Evolutionary conservation across 352 stramenopile genomes (phyloP).

Genomic region (Globisporangium perplexum): DNA sequence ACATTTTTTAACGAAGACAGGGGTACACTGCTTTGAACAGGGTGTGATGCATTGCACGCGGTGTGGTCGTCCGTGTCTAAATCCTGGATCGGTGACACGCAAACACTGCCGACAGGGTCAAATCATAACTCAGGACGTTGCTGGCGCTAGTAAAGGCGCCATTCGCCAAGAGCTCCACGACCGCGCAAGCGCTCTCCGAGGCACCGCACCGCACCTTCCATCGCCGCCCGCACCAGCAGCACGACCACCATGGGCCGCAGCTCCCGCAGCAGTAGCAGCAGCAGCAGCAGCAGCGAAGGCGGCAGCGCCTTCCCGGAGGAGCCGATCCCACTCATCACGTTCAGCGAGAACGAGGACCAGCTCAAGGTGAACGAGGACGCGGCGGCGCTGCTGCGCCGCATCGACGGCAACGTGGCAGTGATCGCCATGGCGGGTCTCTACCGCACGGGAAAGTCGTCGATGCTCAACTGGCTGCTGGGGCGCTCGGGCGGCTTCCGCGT

Average conservation of each 20-base stretch:
- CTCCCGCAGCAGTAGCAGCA: conserved; percentile 9
- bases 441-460: conserved; percentile 83
- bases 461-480: conserved; percentile 85
- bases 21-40: too few relatives aligned
- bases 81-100: background rate
- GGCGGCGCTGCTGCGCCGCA: conserved; percentile 53
- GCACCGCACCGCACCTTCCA: background rate
- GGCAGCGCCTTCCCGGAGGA: conserved; percentile 53
- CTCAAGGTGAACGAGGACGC: conserved; percentile 80
- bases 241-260: conserved; percentile 4
- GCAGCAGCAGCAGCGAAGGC: conserved; percentile 11
- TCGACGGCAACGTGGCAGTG: conserved; percentile 72
- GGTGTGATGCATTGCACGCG: background rate
- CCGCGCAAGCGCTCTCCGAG: background rate
- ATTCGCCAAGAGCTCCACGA: background rate
- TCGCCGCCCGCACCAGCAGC: background rate
- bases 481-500: conserved; percentile 70
- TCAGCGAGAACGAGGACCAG: conserved; percentile 75
- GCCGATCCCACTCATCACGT: conserved; percentile 81
- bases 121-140: background rate
- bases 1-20: too few relatives aligned
- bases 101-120: background rate
- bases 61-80: too few relatives aligned
- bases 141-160: background rate
- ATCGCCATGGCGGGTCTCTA: conserved; percentile 84